Base-by-base conservation (phyloP, 1,284 basidiomycete genomes). In the Puccinia novopanici region DNA sequence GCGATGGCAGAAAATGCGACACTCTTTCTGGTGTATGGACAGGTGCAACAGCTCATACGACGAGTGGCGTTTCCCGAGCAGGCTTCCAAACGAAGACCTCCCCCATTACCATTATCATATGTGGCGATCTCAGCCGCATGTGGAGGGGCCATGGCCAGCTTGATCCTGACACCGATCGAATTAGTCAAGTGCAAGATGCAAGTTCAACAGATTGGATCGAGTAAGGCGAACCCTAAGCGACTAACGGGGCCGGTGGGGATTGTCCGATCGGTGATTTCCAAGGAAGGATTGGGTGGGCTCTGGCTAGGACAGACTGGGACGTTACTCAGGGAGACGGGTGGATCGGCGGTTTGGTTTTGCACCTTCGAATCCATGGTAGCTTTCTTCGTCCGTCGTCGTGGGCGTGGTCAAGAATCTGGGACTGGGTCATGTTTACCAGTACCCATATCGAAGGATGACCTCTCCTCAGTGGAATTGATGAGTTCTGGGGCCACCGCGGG, bases 101-200 rank as follows among this genome's bases (percentile, higher is more conserved):
- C 82, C 3, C 84, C 86, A 24, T 87, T 92, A 59, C 87, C 89
- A 1, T 87, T 93, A 63, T 85, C 89, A 0, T 90, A 94, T 84
- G 88, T 93, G 10, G 90, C 90, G 0, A 84, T 94, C 15, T 91
- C 94, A 9, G 93, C 91, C 42, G 92, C 90, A 1, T 91, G 91
- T 34, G 92, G 93, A 5, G 94, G 93, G n/a, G 89, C 91, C 2
- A 88, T 91, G 42, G 91, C 93, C 0, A 93, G 91, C 83, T 92
- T 94, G 85, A 89, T 95, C 78, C 87, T 95, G 90, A 95, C 93
- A 0, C 94, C 93, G 0, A 91, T 95, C 82, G 94, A 96, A 86
- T 90, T 94, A 80, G 90, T 96, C 83, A 96, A 96, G 87, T 95
- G 93, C 86, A 92, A 93, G 84, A 95, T 95, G 93, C 96, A 96